phyloP scores from a whole-genome alignment of 768 basidiomycete genomes.

The Crucibulum laeve region DNA sequence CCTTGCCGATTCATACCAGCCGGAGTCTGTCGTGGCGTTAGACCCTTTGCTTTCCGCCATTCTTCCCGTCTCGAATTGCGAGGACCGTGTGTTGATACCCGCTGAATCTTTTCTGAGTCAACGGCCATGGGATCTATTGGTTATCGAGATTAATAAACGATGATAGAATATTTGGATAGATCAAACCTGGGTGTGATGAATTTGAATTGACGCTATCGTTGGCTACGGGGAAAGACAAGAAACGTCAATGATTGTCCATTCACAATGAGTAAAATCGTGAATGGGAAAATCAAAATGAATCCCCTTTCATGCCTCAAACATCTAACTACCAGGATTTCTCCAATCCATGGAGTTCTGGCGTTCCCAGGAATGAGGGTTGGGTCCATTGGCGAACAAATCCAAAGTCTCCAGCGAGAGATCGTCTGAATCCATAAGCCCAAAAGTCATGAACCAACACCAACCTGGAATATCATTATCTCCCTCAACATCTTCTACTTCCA shows the following conservation, averaged over 20 bases:
- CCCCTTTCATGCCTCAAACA: constrained; percentile 6
- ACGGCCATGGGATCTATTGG: constrained; percentile 49
- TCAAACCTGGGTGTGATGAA: constrained; percentile 30
- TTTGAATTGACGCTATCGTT: constrained; percentile 18
- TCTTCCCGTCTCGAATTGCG: constrained; percentile 73
- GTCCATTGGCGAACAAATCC: constrained; percentile 23
- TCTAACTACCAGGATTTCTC: background rate
- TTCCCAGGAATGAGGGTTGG: constrained; percentile 3
- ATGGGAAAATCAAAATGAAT: constrained; percentile 25
- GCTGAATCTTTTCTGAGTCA: constrained; percentile 33
- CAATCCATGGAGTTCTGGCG: constrained; percentile 4
- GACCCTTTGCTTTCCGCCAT: constrained; percentile 80
- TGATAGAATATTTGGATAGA: background rate
- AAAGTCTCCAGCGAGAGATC: constrained; percentile 51
- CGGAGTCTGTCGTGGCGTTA: constrained; percentile 45
- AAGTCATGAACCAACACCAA: constrained; percentile 59
- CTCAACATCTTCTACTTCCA: constrained; percentile 23
- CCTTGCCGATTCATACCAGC: constrained; percentile 69
- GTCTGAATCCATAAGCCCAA: constrained; percentile 55
- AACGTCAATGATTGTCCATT: constrained; percentile 35
- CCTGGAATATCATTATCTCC: constrained; percentile 46
- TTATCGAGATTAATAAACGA: constrained; percentile 12
- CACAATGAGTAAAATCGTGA: constrained; percentile 27
- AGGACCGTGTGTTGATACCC: constrained; percentile 79
- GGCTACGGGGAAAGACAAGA: constrained; percentile 29